These are phyloP conservation scores for Mycena sanguinolenta DNA, from an alignment of 768 basidiomycete species.

Conservation along the genomic window DNA sequence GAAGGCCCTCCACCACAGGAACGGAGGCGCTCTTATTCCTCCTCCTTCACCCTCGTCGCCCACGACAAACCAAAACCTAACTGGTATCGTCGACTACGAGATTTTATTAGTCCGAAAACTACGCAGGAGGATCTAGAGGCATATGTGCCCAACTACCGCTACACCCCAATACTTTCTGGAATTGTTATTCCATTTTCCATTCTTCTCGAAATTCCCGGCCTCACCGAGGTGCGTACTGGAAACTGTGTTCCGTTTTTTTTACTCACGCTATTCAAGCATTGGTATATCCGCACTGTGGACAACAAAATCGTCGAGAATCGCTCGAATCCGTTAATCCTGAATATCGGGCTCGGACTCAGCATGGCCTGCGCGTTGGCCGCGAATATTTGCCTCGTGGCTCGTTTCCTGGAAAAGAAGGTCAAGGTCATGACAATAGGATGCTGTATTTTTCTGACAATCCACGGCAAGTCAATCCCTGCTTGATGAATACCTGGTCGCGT, in stretches of 20 bases:
- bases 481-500: neutral
- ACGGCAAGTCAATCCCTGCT: constrained; percentile 62
- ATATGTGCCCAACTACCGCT: constrained; percentile 71
- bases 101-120: constrained; percentile 41
- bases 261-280: constrained; percentile 49
- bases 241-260: neutral
- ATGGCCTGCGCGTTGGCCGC: constrained; percentile 78
- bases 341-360: constrained; percentile 73
- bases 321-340: constrained; percentile 69
- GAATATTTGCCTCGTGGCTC: constrained; percentile 72
- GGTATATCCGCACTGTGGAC: constrained; percentile 73
- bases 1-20: neutral
- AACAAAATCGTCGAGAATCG: constrained; percentile 60
- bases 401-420: constrained; percentile 81
- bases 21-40: constrained; percentile 32
- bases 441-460: constrained; percentile 74
- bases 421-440: constrained; percentile 73
- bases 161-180: constrained; percentile 75
- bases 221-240: constrained; percentile 61
- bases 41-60: constrained; percentile 6
- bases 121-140: constrained; percentile 42
- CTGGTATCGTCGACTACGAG: constrained; percentile 34
- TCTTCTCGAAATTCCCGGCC: constrained; percentile 84
- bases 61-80: neutral
- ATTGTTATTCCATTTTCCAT: constrained; percentile 82